A percentile compares a stretch with the other conserved stretches of the same genome.
phyloP scores from a whole-genome alignment of 2,329 filamentous ascomycete genomes.

The Alternaria longipes region DNA sequence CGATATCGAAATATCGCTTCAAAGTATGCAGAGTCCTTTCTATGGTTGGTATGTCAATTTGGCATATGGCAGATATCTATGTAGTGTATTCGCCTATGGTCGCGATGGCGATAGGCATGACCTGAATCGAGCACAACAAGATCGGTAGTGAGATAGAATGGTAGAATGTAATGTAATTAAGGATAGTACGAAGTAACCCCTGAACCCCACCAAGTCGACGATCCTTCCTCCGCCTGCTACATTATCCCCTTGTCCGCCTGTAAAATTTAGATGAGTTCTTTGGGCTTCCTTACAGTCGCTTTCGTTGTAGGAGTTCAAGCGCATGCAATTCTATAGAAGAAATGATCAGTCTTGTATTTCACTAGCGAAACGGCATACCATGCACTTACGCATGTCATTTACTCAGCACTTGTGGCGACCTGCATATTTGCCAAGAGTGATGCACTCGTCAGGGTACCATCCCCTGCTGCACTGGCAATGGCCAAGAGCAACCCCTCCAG shows the following conservation, averaged over 20 bases:
- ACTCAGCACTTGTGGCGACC: not conserved
- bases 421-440: not conserved
- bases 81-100: too few species aligned
- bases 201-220: too few species aligned
- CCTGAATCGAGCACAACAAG: too few species aligned
- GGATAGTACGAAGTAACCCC: too few species aligned
- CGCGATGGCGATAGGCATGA: too few species aligned
- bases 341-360: not conserved
- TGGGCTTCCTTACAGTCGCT: not conserved
- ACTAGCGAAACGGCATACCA: not conserved
- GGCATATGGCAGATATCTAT: too few species aligned
- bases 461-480: not conserved
- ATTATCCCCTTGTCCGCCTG: accelerated
- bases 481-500: not conserved
- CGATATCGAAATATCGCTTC: too few species aligned
- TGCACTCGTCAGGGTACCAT: not conserved
- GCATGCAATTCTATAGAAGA: not conserved
- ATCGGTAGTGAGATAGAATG: too few species aligned
- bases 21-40: too few species aligned
- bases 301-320: accelerated
- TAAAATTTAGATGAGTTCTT: not conserved
- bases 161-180: too few species aligned
- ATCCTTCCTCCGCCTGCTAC: not conserved
- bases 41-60: too few species aligned
- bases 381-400: accelerated